Percentiles rank a stretch among this genome's conserved stretches.
Conservation (phyloP, 495 filamentous ascomycete genomes). For the Neurospora sp. region DNA sequence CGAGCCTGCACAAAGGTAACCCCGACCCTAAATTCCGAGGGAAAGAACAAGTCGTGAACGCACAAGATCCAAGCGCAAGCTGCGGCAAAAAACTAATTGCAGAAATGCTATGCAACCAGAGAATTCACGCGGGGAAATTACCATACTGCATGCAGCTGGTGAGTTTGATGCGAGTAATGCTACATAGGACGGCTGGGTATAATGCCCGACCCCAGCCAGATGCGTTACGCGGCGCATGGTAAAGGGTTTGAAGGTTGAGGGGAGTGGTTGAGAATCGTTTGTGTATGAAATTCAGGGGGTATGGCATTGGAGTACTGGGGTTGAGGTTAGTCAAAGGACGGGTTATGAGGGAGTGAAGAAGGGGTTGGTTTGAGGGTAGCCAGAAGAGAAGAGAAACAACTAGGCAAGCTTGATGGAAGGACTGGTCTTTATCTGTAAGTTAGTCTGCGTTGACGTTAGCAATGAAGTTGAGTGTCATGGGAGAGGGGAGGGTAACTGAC, state of each 20-base stretch:
- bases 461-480: not conserved
- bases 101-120: too few species aligned
- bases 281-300: fast-evolving
- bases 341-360: not conserved
- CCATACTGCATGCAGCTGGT: too few species aligned
- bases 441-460: not conserved
- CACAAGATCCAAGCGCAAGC: too few species aligned
- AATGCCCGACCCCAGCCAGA: too few species aligned
- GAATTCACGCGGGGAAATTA: too few species aligned
- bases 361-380: not conserved
- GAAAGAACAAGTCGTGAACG: too few species aligned
- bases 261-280: not conserved
- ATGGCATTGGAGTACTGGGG: not conserved
- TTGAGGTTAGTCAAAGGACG: not conserved
- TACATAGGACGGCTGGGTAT: too few species aligned
- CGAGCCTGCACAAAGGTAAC: too few species aligned
- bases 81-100: too few species aligned
- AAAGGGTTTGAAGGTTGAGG: not conserved
- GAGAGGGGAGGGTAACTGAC: not conserved
- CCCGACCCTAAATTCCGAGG: too few species aligned
- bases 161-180: too few species aligned
- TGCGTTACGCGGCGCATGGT: too few species aligned
- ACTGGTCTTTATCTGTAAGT: not conserved
- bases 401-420: not conserved
- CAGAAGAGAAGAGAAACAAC: not conserved